Conservation (phyloP, 441 rosid species). For the Adansonia grandidieri region DNA sequence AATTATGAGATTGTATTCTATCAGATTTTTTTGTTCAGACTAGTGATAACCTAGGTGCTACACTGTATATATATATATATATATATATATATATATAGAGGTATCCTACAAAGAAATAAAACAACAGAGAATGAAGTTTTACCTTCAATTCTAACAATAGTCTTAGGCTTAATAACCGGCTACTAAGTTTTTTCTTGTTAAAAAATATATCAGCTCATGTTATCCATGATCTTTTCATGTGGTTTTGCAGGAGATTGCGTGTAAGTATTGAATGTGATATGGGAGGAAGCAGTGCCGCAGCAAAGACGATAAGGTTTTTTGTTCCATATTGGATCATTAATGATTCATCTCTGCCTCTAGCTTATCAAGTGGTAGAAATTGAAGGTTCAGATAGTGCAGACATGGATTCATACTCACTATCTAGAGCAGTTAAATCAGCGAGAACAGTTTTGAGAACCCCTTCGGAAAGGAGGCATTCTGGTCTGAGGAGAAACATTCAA, state of each 20-base stretch:
- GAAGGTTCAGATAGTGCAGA: constrained; percentile 77
- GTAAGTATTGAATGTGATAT: constrained; percentile 93
- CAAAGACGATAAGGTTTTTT: constrained; percentile 84
- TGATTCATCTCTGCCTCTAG: constrained; percentile 77
- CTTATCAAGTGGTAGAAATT: constrained; percentile 88
- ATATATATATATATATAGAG: too few relatives aligned
- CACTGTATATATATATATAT: too few relatives aligned
- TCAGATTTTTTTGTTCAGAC: too few relatives aligned
- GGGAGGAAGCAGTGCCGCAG: constrained; percentile 88
- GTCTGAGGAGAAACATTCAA: constrained; percentile 65
- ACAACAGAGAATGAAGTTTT: too few relatives aligned
- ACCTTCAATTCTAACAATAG: not conserved
- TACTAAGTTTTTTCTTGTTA: constrained; percentile 3
- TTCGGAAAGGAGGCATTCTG: constrained; percentile 56
- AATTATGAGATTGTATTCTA: too few relatives aligned
- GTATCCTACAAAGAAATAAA: too few relatives aligned
- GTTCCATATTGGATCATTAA: constrained; percentile 98
- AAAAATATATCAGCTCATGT: not conserved
- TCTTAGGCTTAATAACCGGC: not conserved
- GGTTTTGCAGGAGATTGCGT: constrained; percentile 81
- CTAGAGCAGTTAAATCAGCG: constrained; percentile 76
- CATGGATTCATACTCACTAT: constrained; percentile 54
- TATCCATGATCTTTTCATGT: constrained; percentile 20
- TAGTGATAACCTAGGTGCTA: too few relatives aligned
- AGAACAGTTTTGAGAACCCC: constrained; percentile 64